Base-by-base conservation (phyloP, 257 asterid species). In the Fraxinus americana region DNA sequence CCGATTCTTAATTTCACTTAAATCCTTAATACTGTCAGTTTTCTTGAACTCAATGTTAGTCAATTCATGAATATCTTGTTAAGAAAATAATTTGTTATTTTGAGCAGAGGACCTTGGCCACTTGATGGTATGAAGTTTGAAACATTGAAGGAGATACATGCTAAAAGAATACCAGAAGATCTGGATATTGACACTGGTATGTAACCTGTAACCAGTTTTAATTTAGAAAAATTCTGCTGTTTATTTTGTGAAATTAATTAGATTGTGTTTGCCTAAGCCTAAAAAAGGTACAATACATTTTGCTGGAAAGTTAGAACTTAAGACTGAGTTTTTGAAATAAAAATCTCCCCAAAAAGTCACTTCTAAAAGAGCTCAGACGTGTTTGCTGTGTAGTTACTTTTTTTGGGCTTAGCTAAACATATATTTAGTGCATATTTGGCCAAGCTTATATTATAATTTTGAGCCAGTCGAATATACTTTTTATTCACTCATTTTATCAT, bases 61-160 rank as follows among this genome's bases (percentile, higher is more conserved):
- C 39, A 39, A n/a, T 35, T 38, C 79, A 23, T 61, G 38, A 17
- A 38, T 66, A 54, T 76, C 72, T 13, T 36, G 27, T 66, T 78
- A 69, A 61, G 34, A 35, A 23, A 45, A 50, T 39, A 4, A 17
- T 32, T 70, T 6, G 25, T 52, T 77, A 66, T 73, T 59, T 75
- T 67, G 71, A 78, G 48, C 86, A 91, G 97, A 59, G 98, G 88
- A 72, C 59, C 96, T 75, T 93, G 99, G 98, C 99, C 99, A 19
- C 96, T 95, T 77, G 94, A 95, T 82, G 97, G 92, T 57, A 82
- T 93, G 97, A 83, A 88, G 87, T 91, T 95, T 52, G 98, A 95
- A 29, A 91, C 99, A 1, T 78, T 91, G 82, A 87, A 88, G 82
- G 91, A 95, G 86, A 87, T 86, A 82, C 86, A 82, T 16, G 97